A percentile compares a stretch with the other conserved stretches of the same genome.
phyloP scores from a whole-genome alignment of 768 basidiomycete genomes.

The Boletellus emodensis region DNA sequence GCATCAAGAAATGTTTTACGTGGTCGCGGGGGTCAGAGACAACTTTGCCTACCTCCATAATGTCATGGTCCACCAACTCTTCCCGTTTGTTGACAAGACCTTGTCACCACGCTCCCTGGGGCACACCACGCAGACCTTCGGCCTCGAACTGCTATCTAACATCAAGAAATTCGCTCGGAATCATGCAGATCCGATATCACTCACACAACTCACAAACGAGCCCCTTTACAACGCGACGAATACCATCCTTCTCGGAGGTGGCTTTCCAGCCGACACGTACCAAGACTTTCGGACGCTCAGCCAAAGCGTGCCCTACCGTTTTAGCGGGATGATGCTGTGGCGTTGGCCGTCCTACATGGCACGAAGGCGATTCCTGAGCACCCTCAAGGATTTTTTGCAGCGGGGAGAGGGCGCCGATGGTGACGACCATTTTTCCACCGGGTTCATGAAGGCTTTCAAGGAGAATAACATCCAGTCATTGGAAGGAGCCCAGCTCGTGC shows the following conservation, averaged over 20 bases:
- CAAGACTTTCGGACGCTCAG: slow-evolving; percentile 18
- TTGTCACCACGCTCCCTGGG: slow-evolving; percentile 13
- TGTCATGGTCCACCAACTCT: slow-evolving; percentile 19
- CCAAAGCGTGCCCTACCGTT: slow-evolving; percentile 17
- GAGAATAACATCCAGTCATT: slow-evolving; percentile 12
- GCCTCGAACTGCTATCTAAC: slow-evolving; percentile 7
- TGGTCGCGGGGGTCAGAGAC: slow-evolving; percentile 10
- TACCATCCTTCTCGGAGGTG: slow-evolving; percentile 14
- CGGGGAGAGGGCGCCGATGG: slow-evolving; percentile 2
- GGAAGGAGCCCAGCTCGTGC: slow-evolving; percentile 17
- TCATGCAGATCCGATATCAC: slow-evolving; percentile 4
- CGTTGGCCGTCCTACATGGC: slow-evolving; percentile 15
- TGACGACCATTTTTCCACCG: slow-evolving; percentile 6
- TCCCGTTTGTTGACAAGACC: slow-evolving; percentile 18
- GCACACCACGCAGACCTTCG: slow-evolving; percentile 11
- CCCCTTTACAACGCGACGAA: slow-evolving; percentile 20
- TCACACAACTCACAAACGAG: slow-evolving; percentile 13
- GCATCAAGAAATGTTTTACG: slow-evolving; percentile 9
- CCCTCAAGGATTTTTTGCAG: slow-evolving; percentile 13
- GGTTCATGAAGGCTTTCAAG: slow-evolving; percentile 17
- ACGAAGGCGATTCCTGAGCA: slow-evolving; percentile 5
- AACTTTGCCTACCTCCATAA: slow-evolving; percentile 8
- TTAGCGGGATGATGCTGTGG: slow-evolving; percentile 12
- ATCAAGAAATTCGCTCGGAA: slow-evolving; percentile 6
- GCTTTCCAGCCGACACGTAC: slow-evolving; percentile 19